A percentile compares a stretch with the other conserved stretches of the same genome.
These are phyloP conservation scores for Jaapia argillacea DNA, from an alignment of 768 basidiomycete species.

Conservation along the genomic window DNA sequence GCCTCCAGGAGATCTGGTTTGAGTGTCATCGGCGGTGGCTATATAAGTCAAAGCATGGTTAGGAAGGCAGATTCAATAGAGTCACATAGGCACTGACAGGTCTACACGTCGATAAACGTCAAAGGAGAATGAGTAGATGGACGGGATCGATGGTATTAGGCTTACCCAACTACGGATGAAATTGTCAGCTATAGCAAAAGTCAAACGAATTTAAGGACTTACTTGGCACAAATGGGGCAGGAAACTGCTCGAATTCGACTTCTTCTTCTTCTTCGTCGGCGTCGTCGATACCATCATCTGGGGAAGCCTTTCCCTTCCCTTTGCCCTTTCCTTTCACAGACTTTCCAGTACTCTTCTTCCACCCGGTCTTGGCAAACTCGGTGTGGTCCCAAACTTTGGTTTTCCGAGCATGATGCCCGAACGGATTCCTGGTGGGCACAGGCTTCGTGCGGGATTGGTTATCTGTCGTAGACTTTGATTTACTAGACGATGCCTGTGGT, in stretches of 20 bases:
- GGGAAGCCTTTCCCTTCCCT: background rate
- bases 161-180: slow-evolving; percentile 42
- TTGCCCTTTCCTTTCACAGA: slow-evolving; percentile 31
- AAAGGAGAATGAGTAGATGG: background rate
- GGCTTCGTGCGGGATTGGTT: slow-evolving; percentile 35
- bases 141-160: slow-evolving; percentile 6
- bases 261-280: slow-evolving; percentile 38
- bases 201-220: slow-evolving; percentile 18
- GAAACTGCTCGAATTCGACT: slow-evolving; percentile 46
- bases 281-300: slow-evolving; percentile 23
- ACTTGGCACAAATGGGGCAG: slow-evolving; percentile 68
- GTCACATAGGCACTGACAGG: slow-evolving; percentile 4
- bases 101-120: slow-evolving; percentile 4
- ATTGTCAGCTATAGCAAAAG: slow-evolving; percentile 7
- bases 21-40: slow-evolving; percentile 75
- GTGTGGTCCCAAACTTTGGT: slow-evolving; percentile 91
- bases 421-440: slow-evolving; percentile 24
- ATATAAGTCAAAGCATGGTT: background rate
- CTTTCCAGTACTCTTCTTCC: slow-evolving; percentile 35
- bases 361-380: slow-evolving; percentile 72
- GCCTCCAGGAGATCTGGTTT: slow-evolving; percentile 66
- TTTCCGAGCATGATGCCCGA: slow-evolving; percentile 49
- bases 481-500: slow-evolving; percentile 21
- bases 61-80: slow-evolving; percentile 1
- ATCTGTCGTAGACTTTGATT: slow-evolving; percentile 14